phyloP scores from a whole-genome alignment of 2,329 filamentous ascomycete genomes.

The Ceratocystis cubensis region DNA sequence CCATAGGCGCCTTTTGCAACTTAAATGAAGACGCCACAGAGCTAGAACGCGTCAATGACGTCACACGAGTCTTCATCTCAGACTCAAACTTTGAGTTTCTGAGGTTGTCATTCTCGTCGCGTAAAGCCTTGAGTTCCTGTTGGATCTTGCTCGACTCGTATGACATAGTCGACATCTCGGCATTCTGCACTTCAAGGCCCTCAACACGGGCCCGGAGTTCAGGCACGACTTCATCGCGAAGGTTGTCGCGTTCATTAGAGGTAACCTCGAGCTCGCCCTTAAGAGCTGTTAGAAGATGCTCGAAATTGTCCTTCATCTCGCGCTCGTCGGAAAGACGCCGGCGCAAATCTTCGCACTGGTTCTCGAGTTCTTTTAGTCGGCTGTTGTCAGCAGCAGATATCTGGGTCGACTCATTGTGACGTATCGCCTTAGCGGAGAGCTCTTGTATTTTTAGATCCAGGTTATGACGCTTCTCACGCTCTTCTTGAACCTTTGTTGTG shows the following conservation, averaged over 20 bases:
- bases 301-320: conserved; percentile 80
- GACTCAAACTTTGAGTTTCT: conserved; percentile 30
- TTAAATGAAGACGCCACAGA: conserved; percentile 30
- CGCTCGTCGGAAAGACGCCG: conserved; percentile 75
- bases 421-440: conserved; percentile 64
- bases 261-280: conserved; percentile 70
- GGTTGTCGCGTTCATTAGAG: conserved; percentile 79
- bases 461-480: conserved; percentile 59
- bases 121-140: conserved; percentile 65
- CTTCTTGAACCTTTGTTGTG: conserved; percentile 75
- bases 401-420: conserved; percentile 43
- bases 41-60: conserved; percentile 21
- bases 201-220: conserved; percentile 64
- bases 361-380: conserved; percentile 66
- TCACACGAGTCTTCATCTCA: conserved; percentile 20
- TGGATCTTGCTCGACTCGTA: conserved; percentile 78
- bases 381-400: conserved; percentile 44
- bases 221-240: conserved; percentile 78
- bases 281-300: conserved; percentile 76
- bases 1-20: conserved; percentile 23
- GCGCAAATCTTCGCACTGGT: conserved; percentile 66
- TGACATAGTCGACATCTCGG: conserved; percentile 57
- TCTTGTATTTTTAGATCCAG: conserved; percentile 76
- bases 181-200: conserved; percentile 61
- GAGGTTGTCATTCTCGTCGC: conserved; percentile 52